Conservation (phyloP, 768 basidiomycete species). For the Kwoniella pini region DNA sequence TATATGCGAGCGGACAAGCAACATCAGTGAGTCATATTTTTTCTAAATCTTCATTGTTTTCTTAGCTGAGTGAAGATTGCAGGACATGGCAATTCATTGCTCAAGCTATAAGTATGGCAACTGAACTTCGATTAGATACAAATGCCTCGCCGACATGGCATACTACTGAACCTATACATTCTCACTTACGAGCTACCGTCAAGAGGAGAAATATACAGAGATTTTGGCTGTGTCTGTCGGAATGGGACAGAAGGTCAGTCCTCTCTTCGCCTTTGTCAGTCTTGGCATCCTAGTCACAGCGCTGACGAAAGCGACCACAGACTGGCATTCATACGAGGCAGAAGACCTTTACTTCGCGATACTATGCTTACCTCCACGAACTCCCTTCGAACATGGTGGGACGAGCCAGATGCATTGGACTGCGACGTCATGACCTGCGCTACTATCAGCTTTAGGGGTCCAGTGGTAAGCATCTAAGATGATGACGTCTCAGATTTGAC, state of each 20-base stretch:
- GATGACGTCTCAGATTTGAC: background rate
- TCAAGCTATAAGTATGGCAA: constrained; percentile 12
- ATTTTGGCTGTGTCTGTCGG: constrained; percentile 11
- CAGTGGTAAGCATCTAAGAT: constrained; percentile 3
- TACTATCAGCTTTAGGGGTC: constrained; percentile 2
- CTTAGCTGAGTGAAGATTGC: too few relatives aligned
- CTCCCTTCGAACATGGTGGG: constrained; percentile 8
- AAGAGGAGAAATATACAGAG: constrained; percentile 15
- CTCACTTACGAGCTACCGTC: background rate
- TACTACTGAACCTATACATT: constrained; percentile 2
- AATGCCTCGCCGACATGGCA: constrained; percentile 7
- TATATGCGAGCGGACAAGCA: constrained; percentile 15
- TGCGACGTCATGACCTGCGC: constrained; percentile 20
- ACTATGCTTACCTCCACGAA: background rate
- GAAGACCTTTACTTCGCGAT: constrained; percentile 4
- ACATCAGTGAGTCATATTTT: constrained; percentile 11
- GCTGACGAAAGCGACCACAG: background rate
- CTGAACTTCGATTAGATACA: constrained; percentile 15
- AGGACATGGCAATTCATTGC: constrained; percentile 20
- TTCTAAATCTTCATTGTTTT: too few relatives aligned
- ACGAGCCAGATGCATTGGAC: constrained; percentile 5
- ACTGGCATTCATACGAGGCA: constrained; percentile 16
- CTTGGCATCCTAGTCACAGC: background rate
- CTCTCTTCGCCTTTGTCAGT: background rate
- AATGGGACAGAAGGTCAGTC: constrained; percentile 16